Evolutionary conservation across 2,329 filamentous ascomycete genomes (phyloP), one percentile per base, ranked within the genome.

Genomic region (Aspergillus jensenii): DNA sequence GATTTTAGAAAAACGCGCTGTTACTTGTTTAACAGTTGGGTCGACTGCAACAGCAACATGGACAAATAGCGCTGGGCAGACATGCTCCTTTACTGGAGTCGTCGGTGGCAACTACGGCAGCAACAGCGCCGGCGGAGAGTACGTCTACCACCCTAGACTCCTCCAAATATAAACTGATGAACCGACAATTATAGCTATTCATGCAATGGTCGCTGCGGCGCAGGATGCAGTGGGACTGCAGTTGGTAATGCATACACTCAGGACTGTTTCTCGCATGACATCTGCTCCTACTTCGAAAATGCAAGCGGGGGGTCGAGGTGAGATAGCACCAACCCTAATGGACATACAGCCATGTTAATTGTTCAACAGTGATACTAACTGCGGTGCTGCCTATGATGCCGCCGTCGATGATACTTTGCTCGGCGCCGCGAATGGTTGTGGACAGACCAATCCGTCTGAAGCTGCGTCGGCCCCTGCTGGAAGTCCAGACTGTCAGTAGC

Each of bases 261-360:
- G 40, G 61, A 63, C 23, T 65, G 62, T 21, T 65, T 61, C 45
- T 62, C 62, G 19, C 62, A 65, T 55, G 62, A 65, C 25, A 65
- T 65, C 21, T 65, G 62, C 55, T 63, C 59, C 1, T 64, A 63
- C 25, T 64, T 64, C 6, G 55, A 62, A 8, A 47, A 63, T 52
- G 59, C 61, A 1, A 63, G 55, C 19, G 61, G 62, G 4, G 61
- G 61, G 2, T 50, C 59, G 9, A 63, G 59, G 56, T 59, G 3
- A 31, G 27, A 31, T 11, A 11, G n/a, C 23, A 45, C n/a, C n/a
- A n/a, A 21, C 21, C 21, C 21, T 21, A 21, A 4, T 44, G 40
- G 14, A 17, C 14, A 8, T 39, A 14, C 3, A 3, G 3, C 3
- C 19, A 21, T 31, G 3, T 12, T 21, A 4, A 48, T 19, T 25